Evolutionary conservation across 352 stramenopile species (phyloP), one percentile per base, ranked within the genome.

Genomic region (Globisporangium cederbergense): DNA sequence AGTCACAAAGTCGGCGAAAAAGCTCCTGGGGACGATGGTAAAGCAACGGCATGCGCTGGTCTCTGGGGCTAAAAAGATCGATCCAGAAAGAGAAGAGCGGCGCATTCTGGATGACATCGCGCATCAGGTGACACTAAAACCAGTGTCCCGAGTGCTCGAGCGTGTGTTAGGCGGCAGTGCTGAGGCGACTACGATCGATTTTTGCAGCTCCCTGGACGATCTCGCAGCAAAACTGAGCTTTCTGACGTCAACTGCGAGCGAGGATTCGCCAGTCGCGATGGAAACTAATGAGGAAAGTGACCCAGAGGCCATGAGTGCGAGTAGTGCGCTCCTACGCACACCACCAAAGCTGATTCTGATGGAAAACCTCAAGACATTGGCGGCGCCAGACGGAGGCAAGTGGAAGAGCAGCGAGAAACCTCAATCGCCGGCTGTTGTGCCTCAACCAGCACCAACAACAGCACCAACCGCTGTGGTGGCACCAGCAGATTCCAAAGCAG

Each of bases 1-100:
- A 22, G 50, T 91, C 58, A 88, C 74, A 4, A 86, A 72, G 11
- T 20, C 65, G 3, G 76, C 73, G 69, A 71, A 69, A 36, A 83
- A 77, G 42, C 61, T 84, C 14, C 57, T 86, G 32, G 60, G 54
- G n/a, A 63, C 28, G 45, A 57, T 36, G 11, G 3, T 61, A n/a
- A 22, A 43, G 40, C 22, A 50, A 5, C 13, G 20, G 6, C 32
- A 16, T 14, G 32, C 16, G n/a, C 3, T 45, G 2, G 30, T 47
- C 8, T 28, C 65, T 66, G 52, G 42, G 30, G 40, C 63, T 43
- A 11, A 62, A 7, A 70, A 71, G 50, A 62, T 28, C 9, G 54
- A 53, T 2, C 22, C 57, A 47, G 13, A 34, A 13, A 9, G 57
- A 50, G 14, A 32, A 30, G 32, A 50, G 0, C 53, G 64, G 22